Evolutionary conservation across 2,329 filamentous ascomycete species (phyloP).

Genomic region (Monilinia polystroma): DNA sequence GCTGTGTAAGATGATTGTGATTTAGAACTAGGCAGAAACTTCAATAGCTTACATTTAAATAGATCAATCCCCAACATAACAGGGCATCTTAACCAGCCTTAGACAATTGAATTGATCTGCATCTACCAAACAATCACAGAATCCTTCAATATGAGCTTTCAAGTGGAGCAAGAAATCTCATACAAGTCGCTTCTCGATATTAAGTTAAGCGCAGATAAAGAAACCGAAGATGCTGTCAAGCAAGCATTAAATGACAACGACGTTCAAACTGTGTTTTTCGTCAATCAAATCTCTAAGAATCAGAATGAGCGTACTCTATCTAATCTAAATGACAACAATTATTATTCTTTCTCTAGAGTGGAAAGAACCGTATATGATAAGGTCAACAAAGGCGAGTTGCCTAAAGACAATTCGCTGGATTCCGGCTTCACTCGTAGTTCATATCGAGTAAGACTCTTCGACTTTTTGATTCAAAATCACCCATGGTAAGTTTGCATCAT

Average conservation of each 20-base stretch:
- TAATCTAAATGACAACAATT: not conserved
- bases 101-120: not conserved
- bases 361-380: not conserved
- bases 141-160: not conserved
- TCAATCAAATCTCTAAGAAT: not conserved
- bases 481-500: not conserved
- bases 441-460: not conserved
- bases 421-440: not conserved
- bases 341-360: not conserved
- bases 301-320: not conserved
- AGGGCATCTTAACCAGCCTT: not conserved
- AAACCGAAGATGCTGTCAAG: not conserved
- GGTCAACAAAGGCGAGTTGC: not conserved
- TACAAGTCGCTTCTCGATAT: not conserved
- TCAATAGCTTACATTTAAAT: not conserved
- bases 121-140: not conserved
- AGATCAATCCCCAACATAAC: not conserved
- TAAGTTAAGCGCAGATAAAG: not conserved
- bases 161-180: not conserved
- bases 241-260: conserved; percentile 3
- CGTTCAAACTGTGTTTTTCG: not conserved
- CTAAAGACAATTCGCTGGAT: not conserved
- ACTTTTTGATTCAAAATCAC: not conserved
- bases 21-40: not conserved
- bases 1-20: not conserved